Evolutionary conservation across 2,329 filamentous ascomycete species (phyloP).

Genomic region (Epichloe elymi): DNA sequence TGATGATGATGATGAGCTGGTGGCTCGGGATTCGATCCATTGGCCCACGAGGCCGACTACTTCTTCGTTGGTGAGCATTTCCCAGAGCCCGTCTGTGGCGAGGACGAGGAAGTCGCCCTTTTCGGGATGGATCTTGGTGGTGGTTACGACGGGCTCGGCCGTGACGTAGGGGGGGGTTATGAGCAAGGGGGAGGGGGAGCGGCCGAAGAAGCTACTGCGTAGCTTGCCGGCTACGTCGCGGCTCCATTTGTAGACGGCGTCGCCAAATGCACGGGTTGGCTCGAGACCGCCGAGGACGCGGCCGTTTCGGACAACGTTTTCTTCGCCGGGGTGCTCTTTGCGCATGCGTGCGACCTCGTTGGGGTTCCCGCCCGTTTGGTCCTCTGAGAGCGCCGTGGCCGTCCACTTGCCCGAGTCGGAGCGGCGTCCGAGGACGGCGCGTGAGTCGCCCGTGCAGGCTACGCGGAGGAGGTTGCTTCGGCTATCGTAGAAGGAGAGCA

Average conservation of each 20-base stretch:
- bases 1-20: neutral
- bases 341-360: slow-evolving; percentile 75
- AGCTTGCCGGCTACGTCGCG: slow-evolving; percentile 72
- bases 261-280: slow-evolving; percentile 87
- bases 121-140: slow-evolving; percentile 77
- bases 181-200: slow-evolving; percentile 62
- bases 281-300: slow-evolving; percentile 86
- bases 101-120: slow-evolving; percentile 92
- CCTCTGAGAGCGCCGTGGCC: slow-evolving; percentile 76
- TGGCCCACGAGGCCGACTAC: slow-evolving; percentile 92
- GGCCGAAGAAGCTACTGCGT: slow-evolving; percentile 76
- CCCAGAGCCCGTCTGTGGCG: slow-evolving; percentile 94
- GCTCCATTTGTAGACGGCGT: slow-evolving; percentile 95
- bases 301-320: slow-evolving; percentile 75
- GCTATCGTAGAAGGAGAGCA: slow-evolving; percentile 93
- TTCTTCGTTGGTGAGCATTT: slow-evolving; percentile 98
- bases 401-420: slow-evolving; percentile 77
- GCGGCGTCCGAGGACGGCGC: slow-evolving; percentile 78
- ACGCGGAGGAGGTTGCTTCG: slow-evolving; percentile 78
- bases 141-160: slow-evolving; percentile 87
- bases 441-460: slow-evolving; percentile 91
- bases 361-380: slow-evolving; percentile 84
- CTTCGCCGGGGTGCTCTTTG: slow-evolving; percentile 77
- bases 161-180: slow-evolving; percentile 95
- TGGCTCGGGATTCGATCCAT: slow-evolving; percentile 75